A percentile compares a stretch with the other conserved stretches of the same genome.
phyloP scores from a whole-genome alignment of 352 stramenopile species.

The Phytopythium chamaehyphon region DNA sequence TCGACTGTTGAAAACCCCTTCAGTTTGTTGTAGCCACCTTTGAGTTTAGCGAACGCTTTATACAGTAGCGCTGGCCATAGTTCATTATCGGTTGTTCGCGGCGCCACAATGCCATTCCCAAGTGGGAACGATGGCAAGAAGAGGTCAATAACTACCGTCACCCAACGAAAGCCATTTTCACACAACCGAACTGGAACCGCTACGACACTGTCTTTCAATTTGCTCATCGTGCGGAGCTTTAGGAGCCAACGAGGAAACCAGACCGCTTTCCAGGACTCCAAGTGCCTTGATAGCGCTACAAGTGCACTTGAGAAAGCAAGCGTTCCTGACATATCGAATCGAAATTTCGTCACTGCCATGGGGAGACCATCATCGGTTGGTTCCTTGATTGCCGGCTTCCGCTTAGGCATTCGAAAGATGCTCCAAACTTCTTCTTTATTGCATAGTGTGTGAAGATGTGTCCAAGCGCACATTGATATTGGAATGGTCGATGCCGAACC shows the following conservation, averaged over 20 bases:
- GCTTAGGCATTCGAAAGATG: background rate
- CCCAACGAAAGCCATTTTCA: conserved; percentile 22
- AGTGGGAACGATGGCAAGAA: conserved; percentile 36
- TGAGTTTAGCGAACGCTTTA: conserved; percentile 58
- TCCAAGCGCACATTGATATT: conserved; percentile 4
- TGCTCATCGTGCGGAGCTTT: conserved; percentile 1
- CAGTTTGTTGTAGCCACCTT: conserved; percentile 33
- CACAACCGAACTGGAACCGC: conserved; percentile 22
- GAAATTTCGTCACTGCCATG: conserved; percentile 2
- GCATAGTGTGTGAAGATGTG: background rate
- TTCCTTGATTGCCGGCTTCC: no score
- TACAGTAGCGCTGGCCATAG: conserved; percentile 38
- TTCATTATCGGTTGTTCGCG: conserved; percentile 20
- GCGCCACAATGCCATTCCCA: conserved; percentile 22
- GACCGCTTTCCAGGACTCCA: conserved; percentile 12
- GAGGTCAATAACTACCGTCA: conserved; percentile 37
- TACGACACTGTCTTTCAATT: conserved; percentile 4
- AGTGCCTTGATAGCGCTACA: background rate
- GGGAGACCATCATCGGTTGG: no score
- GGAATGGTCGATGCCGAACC: background rate
- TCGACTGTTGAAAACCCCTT: conserved; percentile 14
- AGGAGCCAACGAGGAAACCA: conserved; percentile 12
- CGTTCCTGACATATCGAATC: no score
- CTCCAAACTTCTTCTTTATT: background rate
- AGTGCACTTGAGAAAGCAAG: no score